Percentiles rank a stretch among this genome's conserved stretches.
phyloP scores from a whole-genome alignment of 306 rosid genomes.

The Nissolia schottii region DNA sequence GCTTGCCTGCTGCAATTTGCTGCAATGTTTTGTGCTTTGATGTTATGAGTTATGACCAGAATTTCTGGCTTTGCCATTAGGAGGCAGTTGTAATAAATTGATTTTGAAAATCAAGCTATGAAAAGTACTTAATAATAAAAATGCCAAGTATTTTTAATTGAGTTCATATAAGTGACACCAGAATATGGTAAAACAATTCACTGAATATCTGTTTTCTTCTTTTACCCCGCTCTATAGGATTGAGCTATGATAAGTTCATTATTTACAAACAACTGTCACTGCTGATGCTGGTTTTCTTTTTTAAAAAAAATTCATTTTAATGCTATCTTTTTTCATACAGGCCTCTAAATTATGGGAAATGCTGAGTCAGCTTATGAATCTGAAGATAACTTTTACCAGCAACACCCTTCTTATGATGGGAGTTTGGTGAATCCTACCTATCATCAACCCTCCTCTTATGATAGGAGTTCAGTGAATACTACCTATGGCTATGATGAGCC shows the following conservation, averaged over 20 bases:
- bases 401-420: slow-evolving; percentile 21
- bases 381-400: slow-evolving; percentile 24
- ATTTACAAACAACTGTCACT: neutral
- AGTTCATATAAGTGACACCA: neutral
- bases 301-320: neutral
- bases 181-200: neutral
- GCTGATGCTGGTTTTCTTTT: neutral
- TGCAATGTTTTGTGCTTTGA: neutral
- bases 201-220: neutral
- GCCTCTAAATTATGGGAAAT: slow-evolving; percentile 57
- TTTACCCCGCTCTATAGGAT: neutral
- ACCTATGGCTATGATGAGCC: slow-evolving; percentile 2
- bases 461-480: slow-evolving; percentile 11
- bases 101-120: neutral
- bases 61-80: neutral
- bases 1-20: neutral
- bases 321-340: neutral
- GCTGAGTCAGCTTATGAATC: slow-evolving; percentile 47
- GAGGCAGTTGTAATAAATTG: too few relatives aligned
- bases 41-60: neutral
- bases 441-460: slow-evolving; percentile 26
- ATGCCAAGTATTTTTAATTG: neutral
- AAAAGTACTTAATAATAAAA: neutral
- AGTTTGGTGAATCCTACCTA: slow-evolving; percentile 12
- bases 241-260: neutral